Evolutionary conservation across 2,329 filamentous ascomycete genomes (phyloP).

Genomic region (Samsoniella hepiali): DNA sequence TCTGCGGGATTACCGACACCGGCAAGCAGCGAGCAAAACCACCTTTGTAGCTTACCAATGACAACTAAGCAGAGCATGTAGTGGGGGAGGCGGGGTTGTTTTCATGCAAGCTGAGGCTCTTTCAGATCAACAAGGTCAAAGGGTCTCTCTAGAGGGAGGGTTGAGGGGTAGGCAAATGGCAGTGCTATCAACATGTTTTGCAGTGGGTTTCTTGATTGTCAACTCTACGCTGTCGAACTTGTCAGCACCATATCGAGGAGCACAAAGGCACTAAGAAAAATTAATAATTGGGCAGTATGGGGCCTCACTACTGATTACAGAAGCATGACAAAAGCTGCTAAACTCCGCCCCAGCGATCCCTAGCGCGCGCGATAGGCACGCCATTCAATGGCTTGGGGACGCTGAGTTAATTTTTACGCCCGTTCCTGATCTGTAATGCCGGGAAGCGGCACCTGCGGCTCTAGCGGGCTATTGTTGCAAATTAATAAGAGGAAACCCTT

Average conservation of each 20-base stretch:
- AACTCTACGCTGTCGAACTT: not conserved
- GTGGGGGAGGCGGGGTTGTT: not conserved
- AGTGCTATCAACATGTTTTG: not conserved
- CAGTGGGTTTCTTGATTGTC: not conserved
- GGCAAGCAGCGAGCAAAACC: not conserved
- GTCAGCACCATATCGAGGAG: not conserved
- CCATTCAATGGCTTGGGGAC: not conserved
- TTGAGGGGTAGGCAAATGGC: too few relatives aligned
- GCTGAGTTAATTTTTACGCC: not conserved
- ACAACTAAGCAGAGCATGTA: not conserved
- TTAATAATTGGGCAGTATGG: not conserved
- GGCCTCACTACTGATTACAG: not conserved
- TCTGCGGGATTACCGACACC: not conserved
- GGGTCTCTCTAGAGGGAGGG: too few relatives aligned
- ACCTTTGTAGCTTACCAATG: conserved; percentile 4
- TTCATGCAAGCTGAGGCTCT: too few relatives aligned
- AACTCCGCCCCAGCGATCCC: not conserved
- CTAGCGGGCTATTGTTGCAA: not conserved
- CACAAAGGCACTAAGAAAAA: not conserved
- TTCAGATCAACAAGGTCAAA: not conserved
- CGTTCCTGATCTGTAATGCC: not conserved
- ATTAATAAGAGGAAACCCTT: not conserved
- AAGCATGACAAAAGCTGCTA: conserved; percentile 14
- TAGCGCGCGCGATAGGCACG: conserved; percentile 12
- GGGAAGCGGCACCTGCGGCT: not conserved